Conservation (phyloP, 805 yeast genomes). For the Candida yuanshanica region DNA sequence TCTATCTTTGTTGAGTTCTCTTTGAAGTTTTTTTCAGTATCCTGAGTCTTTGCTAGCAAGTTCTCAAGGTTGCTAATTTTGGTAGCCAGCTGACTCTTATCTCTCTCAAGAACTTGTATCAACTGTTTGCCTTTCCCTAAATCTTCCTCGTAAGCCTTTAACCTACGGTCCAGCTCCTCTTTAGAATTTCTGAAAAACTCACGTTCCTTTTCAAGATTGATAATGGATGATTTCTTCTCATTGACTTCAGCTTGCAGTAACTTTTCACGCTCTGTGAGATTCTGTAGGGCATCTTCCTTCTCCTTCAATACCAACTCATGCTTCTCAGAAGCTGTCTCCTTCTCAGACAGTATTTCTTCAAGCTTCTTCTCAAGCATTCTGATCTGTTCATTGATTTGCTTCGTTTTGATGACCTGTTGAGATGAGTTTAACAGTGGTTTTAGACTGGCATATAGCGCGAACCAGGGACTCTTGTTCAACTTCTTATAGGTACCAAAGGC, state of each 20-base stretch:
- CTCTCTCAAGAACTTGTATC: slow-evolving; percentile 17
- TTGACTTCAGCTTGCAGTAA: slow-evolving; percentile 23
- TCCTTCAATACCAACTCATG: slow-evolving; percentile 32
- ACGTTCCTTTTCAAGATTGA: slow-evolving; percentile 20
- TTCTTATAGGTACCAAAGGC: slow-evolving; percentile 51
- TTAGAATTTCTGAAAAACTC: slow-evolving; percentile 24
- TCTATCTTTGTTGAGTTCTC: slow-evolving; percentile 12
- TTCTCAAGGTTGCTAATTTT: slow-evolving; percentile 19
- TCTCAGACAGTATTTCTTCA: slow-evolving; percentile 29
- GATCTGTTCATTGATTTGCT: slow-evolving; percentile 52
- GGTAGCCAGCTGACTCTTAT: slow-evolving; percentile 14
- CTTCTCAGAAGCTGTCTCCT: slow-evolving; percentile 23
- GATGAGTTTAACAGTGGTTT: slow-evolving; percentile 72
- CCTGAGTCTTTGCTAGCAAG: slow-evolving; percentile 11
- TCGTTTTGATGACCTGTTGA: slow-evolving; percentile 51
- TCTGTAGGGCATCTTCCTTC: slow-evolving; percentile 41
- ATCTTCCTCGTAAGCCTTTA: slow-evolving; percentile 22
- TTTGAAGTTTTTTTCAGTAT: slow-evolving; percentile 9
- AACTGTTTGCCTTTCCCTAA: slow-evolving; percentile 20
- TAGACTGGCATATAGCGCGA: slow-evolving; percentile 58
- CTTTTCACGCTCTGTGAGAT: slow-evolving; percentile 36
- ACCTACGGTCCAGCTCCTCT: slow-evolving; percentile 22
- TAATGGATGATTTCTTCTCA: slow-evolving; percentile 21
- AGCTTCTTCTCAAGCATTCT: slow-evolving; percentile 44
- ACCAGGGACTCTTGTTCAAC: slow-evolving; percentile 67